phyloP scores from a whole-genome alignment of 306 rosid genomes.

The Astragalus membranaceus region DNA sequence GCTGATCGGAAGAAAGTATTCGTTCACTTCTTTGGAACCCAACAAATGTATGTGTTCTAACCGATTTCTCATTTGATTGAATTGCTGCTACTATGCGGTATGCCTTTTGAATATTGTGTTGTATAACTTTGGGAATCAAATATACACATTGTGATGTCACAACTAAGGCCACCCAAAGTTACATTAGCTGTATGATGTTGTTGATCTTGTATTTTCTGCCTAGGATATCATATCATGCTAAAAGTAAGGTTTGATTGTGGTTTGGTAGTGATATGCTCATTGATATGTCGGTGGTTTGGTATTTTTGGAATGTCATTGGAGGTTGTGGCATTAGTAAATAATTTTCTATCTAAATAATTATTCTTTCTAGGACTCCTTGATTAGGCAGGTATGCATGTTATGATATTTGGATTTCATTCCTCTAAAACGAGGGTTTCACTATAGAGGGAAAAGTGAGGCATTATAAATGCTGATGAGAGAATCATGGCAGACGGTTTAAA shows the following conservation, averaged over 20 bases:
- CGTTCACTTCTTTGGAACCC: constrained; percentile 89
- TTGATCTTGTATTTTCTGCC: not conserved
- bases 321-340: not conserved
- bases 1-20: constrained; percentile 89
- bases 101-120: not conserved
- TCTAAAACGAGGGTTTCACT: not conserved
- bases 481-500: not conserved
- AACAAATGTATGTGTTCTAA: constrained; percentile 69
- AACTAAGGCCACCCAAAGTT: not conserved
- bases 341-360: not conserved
- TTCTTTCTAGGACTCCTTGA: not conserved
- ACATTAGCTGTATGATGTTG: not conserved
- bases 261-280: not conserved
- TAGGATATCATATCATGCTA: not conserved
- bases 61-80: constrained; percentile 8
- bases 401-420: not conserved
- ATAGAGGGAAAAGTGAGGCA: not conserved
- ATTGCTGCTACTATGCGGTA: not conserved
- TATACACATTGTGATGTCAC: not conserved
- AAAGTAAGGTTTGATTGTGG: not conserved
- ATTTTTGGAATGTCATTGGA: not conserved
- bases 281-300: not conserved
- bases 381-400: not conserved
- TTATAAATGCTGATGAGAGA: not conserved
- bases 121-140: not conserved